Base-by-base conservation (phyloP, 2,329 filamentous ascomycete species). In the Fusarium tjaetaba region DNA sequence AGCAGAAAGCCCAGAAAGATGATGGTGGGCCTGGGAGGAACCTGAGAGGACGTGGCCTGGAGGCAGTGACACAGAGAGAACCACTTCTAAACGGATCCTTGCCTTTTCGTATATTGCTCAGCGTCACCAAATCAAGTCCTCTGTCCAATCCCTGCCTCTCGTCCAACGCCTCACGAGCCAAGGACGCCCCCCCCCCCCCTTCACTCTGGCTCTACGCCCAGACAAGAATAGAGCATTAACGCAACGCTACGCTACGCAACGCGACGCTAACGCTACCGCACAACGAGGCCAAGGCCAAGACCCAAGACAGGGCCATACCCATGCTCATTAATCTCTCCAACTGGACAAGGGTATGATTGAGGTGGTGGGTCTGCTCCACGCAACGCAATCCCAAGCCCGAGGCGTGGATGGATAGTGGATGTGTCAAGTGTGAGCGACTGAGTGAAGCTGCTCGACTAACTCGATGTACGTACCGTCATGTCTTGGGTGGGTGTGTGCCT, bases 31-130 rank as follows among this genome's bases (percentile, higher is more conserved):
- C 62, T 43, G 49, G 51, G 70, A 65, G 51, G 36, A 67, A 62
- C 57, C 56, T 61, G 62, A 74, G 71, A 72, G 67, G 67, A 70
- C 59, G 67, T 70, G 67, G 71, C 57, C 71, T 71, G 38, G 65
- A 77, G 75, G 69, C 68, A 77, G 75, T 79, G 78, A 80, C 72
- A 76, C 76, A 76, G 75, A 75, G 79, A 76, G 79, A 76, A 75
- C 81, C 82, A 83, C 80, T 83, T 84, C 81, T 86, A 85, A 72
- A 80, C 84, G 64, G 68, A 77, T 82, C 82, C 84, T 82, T 83
- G 82, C 80, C 80, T 77, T 81, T 70, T 85, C 84, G 85, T 85
- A 86, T 86, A 85, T 86, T 86, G 82, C 84, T 80, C 83, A 81
- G 83, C 84, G 81, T 84, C 83, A 85, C 84, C 81, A 81, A 81